Evolutionary conservation across 2,329 filamentous ascomycete species (phyloP), one percentile per base, ranked within the genome.

Genomic region (Penicillium sp.): DNA sequence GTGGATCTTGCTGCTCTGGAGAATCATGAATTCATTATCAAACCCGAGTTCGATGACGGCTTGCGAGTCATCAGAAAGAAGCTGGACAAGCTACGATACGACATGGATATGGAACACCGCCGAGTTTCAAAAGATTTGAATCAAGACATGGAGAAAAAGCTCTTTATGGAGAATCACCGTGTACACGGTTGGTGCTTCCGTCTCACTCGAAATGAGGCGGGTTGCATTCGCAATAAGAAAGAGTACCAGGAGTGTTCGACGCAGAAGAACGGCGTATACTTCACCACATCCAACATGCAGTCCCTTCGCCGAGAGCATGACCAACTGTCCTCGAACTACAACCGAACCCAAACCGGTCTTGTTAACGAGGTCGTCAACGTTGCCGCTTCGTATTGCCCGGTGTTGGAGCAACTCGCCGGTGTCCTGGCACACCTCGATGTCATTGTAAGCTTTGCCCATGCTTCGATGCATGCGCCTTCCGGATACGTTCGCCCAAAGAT

Each of bases 221-320:
- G 89, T 17, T 95, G 91, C 68, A 99, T 99, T 67, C 89, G 94
- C 60, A 95, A 95, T 76, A 96, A 94, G 71, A 87, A 86, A 58
- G 82, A 87, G 50, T 99, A 97, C 69, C 89, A 93, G 69, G 94
- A 99, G 75, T 96, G 92, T 73, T 96, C 93, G 0, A 99, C 95
- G 0, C 94, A 97, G 77, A 99, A 99, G 82, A 99, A 97, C 73
- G 94, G 94, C 43, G 94, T 97, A 55, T 99, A 94, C 78, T 99
- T 99, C 75, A 97, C 94, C 1, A 99, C 94, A 4, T 87, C 86
- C 54, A 86, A 84, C 33, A 81, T 99, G 67, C 89, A 92, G 70
- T 83, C 86, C 27, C 85, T 93, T 68, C 89, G 94, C 33, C 86
- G 93, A 53, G 93, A 99, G 69, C 92, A 96, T 65, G 93, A 99